Base-by-base conservation (phyloP, 129 eudicot species). In the Logfia minima region DNA sequence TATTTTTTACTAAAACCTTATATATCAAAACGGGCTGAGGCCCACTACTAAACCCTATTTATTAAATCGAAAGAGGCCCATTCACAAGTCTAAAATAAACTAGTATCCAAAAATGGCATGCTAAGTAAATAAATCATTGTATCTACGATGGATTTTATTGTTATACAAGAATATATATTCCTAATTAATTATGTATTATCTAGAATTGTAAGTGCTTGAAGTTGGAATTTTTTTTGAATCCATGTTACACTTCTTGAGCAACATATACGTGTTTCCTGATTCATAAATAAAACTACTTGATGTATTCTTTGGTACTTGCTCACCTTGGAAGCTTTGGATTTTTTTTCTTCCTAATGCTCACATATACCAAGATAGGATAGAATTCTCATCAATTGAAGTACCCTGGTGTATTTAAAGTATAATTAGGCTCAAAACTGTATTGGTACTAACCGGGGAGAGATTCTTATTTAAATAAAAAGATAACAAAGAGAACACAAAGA, bases 31-130 rank as follows among this genome's bases (percentile, higher is more conserved):
- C 0, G 14, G 55, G 55, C 11, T 29, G 48, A 65, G 70, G 48
- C 45, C 45, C 23, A 18, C 45, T 32, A 64, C 41, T 66, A 32
- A 32, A 32, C 2, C 70, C 13, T 32, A 66, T 8, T 31, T 66
- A 66, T 32, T 17, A 35, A 67, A 67, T 18, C 13, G 55, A 11
- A 62, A 22, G 31, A 26, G 37, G n/a, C 67, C 34, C 35, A 26
- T 24, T 62, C 35, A 62, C 67, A 62, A 21, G 16, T 24, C 32
- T 62, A 26, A 26, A 23, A 8, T 62, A 58, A 26, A 58, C 63
- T 56, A 65, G 59, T 69, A 69, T 39, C 56, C 60, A 39, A 69
- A 35, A 69, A 14, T 39, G 23, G 31, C 34, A 43, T 69, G 74
- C 59, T 22, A 41, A 41, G 39, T 18, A 14, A 24, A 8, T 68